Conservation (phyloP, 352 stramenopile species). For the Phytopythium ostracodes region DNA sequence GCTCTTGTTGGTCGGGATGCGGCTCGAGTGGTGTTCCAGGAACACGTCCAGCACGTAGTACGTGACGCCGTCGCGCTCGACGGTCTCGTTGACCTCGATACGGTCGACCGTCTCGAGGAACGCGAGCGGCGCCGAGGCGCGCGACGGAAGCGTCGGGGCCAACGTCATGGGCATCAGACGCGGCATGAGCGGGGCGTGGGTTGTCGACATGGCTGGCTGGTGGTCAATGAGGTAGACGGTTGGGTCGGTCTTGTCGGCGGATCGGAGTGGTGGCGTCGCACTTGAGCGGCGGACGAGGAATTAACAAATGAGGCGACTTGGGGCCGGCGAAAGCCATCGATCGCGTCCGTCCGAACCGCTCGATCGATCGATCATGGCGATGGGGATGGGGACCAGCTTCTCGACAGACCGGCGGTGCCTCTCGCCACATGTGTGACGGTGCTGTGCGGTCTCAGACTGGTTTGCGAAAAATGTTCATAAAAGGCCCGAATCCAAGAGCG, state of each 20-base stretch:
- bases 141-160: conserved; percentile 19
- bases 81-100: conserved; percentile 37
- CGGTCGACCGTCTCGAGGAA: conserved; percentile 35
- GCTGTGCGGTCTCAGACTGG: neutral
- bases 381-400: neutral
- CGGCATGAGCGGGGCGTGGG: conserved; percentile 18
- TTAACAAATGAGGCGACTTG: conserved; percentile 29
- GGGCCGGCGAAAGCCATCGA: neutral
- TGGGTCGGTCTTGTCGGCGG: conserved; percentile 1
- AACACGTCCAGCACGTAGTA: conserved; percentile 60
- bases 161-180: conserved; percentile 21
- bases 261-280: neutral
- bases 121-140: conserved; percentile 22
- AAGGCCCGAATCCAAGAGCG: neutral
- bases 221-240: neutral
- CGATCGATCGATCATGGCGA: neutral
- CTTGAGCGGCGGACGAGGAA: conserved; percentile 16
- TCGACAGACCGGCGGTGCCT: neutral
- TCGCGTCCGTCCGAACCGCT: neutral
- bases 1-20: conserved; percentile 54
- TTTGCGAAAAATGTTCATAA: conserved; percentile 4
- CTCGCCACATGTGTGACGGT: conserved; percentile 5
- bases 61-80: conserved; percentile 32
- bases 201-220: conserved; percentile 16
- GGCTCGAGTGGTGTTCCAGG: conserved; percentile 47